Percentiles rank a stretch among this genome's conserved stretches.
These are phyloP conservation scores for Lachnellula subtilissima DNA, from an alignment of 2,329 filamentous ascomycete species.

Conservation along the genomic window DNA sequence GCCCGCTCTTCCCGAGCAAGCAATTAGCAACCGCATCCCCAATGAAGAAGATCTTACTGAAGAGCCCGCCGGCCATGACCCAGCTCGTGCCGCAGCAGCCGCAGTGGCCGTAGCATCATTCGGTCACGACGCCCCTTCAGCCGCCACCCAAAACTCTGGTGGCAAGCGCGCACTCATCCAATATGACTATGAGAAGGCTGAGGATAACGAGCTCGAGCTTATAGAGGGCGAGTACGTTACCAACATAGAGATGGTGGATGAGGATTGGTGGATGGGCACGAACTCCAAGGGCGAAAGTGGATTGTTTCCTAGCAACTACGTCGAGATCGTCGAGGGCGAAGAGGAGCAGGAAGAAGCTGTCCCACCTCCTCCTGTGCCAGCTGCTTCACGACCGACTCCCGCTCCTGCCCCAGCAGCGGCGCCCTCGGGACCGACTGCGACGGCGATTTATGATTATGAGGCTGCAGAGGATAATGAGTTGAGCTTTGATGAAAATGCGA, in stretches of 20 bases:
- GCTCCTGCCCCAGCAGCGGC: conserved; percentile 37
- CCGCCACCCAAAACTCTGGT: conserved; percentile 44
- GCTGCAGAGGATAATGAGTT: conserved; percentile 88
- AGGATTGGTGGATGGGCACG: conserved; percentile 98
- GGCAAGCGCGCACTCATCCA: conserved; percentile 74
- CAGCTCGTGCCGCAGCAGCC: conserved; percentile 53
- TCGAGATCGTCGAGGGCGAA: conserved; percentile 72
- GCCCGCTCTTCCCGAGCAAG: conserved; percentile 57
- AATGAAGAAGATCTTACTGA: conserved; percentile 60
- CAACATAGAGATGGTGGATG: conserved; percentile 94
- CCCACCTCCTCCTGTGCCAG: conserved; percentile 17
- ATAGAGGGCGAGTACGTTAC: conserved; percentile 82
- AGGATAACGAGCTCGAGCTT: conserved; percentile 94
- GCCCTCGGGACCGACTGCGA: conserved; percentile 59
- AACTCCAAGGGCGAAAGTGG: conserved; percentile 81
- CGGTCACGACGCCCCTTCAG: conserved; percentile 33
- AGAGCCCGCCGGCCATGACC: conserved; percentile 58
- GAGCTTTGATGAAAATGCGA: conserved; percentile 86
- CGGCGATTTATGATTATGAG: conserved; percentile 91
- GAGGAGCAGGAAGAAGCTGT: conserved; percentile 33
- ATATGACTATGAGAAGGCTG: conserved; percentile 96
- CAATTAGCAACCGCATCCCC: conserved; percentile 58
- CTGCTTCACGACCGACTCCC: conserved; percentile 31
- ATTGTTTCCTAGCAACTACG: conserved; percentile 95
- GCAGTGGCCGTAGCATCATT: conserved; percentile 47